These are phyloP conservation scores for Porphyrellus sp. DNA, from an alignment of 1,284 basidiomycete genomes.

Conservation along the genomic window DNA sequence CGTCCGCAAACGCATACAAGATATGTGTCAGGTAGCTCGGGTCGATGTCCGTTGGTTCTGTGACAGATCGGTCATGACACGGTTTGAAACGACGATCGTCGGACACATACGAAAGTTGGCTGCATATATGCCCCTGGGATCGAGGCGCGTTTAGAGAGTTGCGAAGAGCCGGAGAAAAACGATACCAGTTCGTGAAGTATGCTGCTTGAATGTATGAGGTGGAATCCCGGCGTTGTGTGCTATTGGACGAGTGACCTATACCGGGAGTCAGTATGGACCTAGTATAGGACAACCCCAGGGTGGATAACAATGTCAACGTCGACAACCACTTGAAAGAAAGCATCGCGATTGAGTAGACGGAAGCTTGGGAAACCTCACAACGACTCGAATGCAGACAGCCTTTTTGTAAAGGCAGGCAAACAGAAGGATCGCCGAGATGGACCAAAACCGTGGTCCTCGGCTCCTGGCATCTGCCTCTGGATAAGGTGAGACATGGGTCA, in stretches of 20 bases:
- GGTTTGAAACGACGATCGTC: neutral
- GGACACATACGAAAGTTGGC: constrained; percentile 66
- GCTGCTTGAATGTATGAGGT: constrained; percentile 52
- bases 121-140: constrained; percentile 72
- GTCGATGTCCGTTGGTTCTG: constrained; percentile 61
- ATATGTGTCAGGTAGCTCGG: constrained; percentile 66
- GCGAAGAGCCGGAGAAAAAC: constrained; percentile 2
- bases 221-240: constrained; percentile 47
- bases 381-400: neutral
- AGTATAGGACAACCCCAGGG: constrained; percentile 11
- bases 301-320: constrained; percentile 10
- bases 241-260: constrained; percentile 5
- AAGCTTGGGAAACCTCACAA: neutral
- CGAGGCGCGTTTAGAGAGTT: constrained; percentile 1
- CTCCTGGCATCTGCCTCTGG: constrained; percentile 9
- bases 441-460: constrained; percentile 13
- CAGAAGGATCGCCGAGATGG: constrained; percentile 6
- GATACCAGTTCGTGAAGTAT: constrained; percentile 67
- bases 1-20: constrained; percentile 84
- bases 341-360: neutral
- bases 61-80: constrained; percentile 23
- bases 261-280: constrained; percentile 11
- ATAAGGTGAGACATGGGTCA: constrained; percentile 17
- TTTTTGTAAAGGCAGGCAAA: constrained; percentile 20
- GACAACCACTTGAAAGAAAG: constrained; percentile 5